A percentile compares a stretch with the other conserved stretches of the same genome.
These are phyloP conservation scores for Pyrenophora teres DNA, from an alignment of 2,329 filamentous ascomycete genomes.

Conservation along the genomic window DNA sequence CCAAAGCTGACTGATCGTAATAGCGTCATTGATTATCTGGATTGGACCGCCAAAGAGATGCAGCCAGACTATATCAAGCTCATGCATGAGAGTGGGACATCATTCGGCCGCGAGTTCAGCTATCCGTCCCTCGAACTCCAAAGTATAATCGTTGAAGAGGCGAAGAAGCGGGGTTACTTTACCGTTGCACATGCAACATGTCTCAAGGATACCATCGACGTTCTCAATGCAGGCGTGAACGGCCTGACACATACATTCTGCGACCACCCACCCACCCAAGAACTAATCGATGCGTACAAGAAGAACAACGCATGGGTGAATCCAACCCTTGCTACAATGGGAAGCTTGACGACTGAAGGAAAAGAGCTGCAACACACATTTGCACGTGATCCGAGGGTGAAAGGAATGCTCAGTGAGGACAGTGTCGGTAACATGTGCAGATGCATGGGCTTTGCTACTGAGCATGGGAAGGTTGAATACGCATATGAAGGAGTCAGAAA, in stretches of 20 bases:
- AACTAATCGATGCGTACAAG: constrained; percentile 51
- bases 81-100: constrained; percentile 56
- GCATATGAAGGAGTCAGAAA: constrained; percentile 50
- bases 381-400: constrained; percentile 48
- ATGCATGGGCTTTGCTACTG: constrained; percentile 48
- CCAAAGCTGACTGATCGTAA: constrained; percentile 51
- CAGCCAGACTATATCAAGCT: constrained; percentile 57
- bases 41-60: constrained; percentile 48
- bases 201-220: constrained; percentile 49
- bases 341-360: constrained; percentile 50
- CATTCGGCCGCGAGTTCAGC: constrained; percentile 45
- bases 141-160: constrained; percentile 50
- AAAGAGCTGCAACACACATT: constrained; percentile 46
- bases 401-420: constrained; percentile 41
- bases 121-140: constrained; percentile 54
- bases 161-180: constrained; percentile 44
- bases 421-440: constrained; percentile 46
- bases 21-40: constrained; percentile 51
- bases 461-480: constrained; percentile 44
- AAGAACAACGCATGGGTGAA: constrained; percentile 51
- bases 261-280: constrained; percentile 47
- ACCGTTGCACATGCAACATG: constrained; percentile 50
- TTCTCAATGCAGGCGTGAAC: constrained; percentile 50
- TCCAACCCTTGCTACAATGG: constrained; percentile 50
- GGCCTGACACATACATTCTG: constrained; percentile 53